Evolutionary conservation across 805 yeast genomes (phyloP), one percentile per base, ranked within the genome.

Genomic region (Candida ulmi): DNA sequence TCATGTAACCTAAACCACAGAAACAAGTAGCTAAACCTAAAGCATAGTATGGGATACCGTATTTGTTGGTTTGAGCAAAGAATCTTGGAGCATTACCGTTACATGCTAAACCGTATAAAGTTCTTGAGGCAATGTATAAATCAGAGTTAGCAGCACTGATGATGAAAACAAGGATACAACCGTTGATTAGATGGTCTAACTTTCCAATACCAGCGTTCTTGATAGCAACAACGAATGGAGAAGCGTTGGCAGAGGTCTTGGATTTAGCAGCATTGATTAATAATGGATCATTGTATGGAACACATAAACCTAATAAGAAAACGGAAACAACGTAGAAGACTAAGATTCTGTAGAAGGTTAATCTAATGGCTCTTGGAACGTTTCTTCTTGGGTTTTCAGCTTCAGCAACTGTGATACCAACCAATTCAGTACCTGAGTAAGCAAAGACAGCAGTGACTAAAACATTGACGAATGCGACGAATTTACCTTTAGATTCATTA

Each of bases 191-290:
- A 49, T 81, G 83, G 29, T 88, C 88, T 45, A 87, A 65, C 1
- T 77, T 90, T 8, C 58, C 52, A 45, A 86, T 84, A 16, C 69
- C 60, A 15, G 88, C 84, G 48, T 72, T 74, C 45, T 73, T 73
- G 53, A 86, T 80, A 35, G 95, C 95, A 54, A 85, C 80, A 38
- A 85, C 90, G 53, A 85, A 86, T 30, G 95, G 95, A 13, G 93
- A 83, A 17, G 91, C 88, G 30, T 82, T 72, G 3, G 90, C 88
- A 32, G 68, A 67, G 2, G 75, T 62, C 13, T 62, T 39, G 8
- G 64, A 58, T 37, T 77, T 71, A n/a, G 76, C 69, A 13, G 79
- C 78, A 39, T 60, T 54, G 36, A 61, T 30, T 44, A 83, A 66
- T 35, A 61, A 48, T 30, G 72, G 69, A 54, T 78, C 80, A 46